Evolutionary conservation across 371 early-diverging fungal genomes (phyloP).

Genomic region (Mortierella polycephala): DNA sequence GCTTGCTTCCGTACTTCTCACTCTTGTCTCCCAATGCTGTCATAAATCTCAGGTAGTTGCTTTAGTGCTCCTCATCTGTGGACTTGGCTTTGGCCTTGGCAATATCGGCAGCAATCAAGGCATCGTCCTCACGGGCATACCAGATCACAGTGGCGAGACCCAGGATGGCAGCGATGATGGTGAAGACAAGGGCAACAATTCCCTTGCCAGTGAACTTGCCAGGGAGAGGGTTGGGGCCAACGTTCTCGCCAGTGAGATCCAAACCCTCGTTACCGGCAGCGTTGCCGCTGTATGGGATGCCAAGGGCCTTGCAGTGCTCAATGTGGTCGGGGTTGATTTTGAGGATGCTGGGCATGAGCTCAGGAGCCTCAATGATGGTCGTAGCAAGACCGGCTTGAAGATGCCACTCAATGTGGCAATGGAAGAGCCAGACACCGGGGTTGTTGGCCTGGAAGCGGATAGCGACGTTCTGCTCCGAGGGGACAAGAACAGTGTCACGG

Average conservation of each 20-base stretch:
- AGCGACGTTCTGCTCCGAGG: constrained; percentile 67
- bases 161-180: constrained; percentile 73
- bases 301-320: constrained; percentile 64
- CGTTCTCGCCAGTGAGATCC: constrained; percentile 64
- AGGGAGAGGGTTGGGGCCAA: constrained; percentile 63
- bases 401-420: constrained; percentile 90
- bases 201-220: constrained; percentile 73
- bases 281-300: constrained; percentile 69
- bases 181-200: constrained; percentile 74
- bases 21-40: background rate
- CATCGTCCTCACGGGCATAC: constrained; percentile 64
- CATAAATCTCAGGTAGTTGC: background rate
- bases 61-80: constrained; percentile 42
- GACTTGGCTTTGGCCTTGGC: constrained; percentile 33
- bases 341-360: constrained; percentile 53
- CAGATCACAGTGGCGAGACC: constrained; percentile 79
- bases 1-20: constrained; percentile 38
- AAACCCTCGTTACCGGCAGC: constrained; percentile 73
- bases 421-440: constrained; percentile 82
- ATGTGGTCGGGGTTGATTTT: constrained; percentile 28
- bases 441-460: constrained; percentile 80
- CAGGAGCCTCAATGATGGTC: constrained; percentile 77
- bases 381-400: constrained; percentile 67
- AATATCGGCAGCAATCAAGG: constrained; percentile 34
- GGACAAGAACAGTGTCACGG: constrained; percentile 75